Conservation (phyloP, 1,284 basidiomycete genomes). For the Baeospora myosura region DNA sequence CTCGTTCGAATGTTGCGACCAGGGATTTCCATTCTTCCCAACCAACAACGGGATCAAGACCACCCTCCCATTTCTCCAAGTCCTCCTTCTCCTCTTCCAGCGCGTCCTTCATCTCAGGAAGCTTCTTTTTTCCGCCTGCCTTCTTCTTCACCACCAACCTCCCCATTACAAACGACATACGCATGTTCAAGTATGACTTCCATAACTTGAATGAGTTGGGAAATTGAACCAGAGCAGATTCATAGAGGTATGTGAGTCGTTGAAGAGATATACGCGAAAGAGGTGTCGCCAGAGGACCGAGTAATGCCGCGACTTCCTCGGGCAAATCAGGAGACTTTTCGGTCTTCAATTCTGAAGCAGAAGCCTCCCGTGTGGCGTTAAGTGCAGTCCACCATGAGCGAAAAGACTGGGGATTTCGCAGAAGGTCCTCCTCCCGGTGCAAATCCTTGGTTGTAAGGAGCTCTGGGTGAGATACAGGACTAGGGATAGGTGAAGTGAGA, state of each 20-base stretch:
- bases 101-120: slow-evolving; percentile 82
- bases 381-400: slow-evolving; percentile 91
- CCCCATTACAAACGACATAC: slow-evolving; percentile 85
- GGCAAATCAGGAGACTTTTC: slow-evolving; percentile 41
- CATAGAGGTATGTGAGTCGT: slow-evolving; percentile 85
- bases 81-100: slow-evolving; percentile 79
- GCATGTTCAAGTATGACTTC: slow-evolving; percentile 84
- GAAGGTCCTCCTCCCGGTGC: slow-evolving; percentile 90
- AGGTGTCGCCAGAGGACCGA: slow-evolving; percentile 72
- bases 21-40: slow-evolving; percentile 93
- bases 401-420: slow-evolving; percentile 87
- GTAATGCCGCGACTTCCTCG: slow-evolving; percentile 42
- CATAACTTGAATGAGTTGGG: slow-evolving; percentile 91
- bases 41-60: slow-evolving; percentile 82
- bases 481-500: slow-evolving; percentile 79
- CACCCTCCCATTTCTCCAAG: slow-evolving; percentile 75
- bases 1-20: slow-evolving; percentile 85
- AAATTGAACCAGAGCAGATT: slow-evolving; percentile 84
- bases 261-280: slow-evolving; percentile 72
- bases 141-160: slow-evolving; percentile 64
- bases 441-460: slow-evolving; percentile 76
- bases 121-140: slow-evolving; percentile 80
- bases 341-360: slow-evolving; percentile 44
- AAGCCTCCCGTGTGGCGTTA: slow-evolving; percentile 65
- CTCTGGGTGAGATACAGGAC: slow-evolving; percentile 68